Base-by-base conservation (phyloP, 2,329 filamentous ascomycete genomes). In the Fusarium poae region DNA sequence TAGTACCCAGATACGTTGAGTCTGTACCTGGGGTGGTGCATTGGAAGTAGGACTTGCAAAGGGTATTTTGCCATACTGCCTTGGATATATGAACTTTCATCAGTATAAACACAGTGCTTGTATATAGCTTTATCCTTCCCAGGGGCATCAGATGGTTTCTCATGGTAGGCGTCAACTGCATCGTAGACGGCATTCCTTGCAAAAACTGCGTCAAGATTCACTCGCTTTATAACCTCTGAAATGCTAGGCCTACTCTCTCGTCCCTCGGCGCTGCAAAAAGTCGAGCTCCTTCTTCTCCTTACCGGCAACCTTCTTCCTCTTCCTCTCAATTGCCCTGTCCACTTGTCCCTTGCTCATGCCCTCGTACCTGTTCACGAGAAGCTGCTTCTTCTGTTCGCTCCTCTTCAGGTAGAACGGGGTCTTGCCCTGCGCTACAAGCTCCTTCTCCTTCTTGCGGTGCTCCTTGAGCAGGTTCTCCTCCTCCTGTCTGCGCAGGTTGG, bases 341-440 rank as follows among this genome's bases (percentile, higher is more conserved):
- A 94, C 87, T 80, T 97, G 90, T 78, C 90, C 91, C 77, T 91
- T 91, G 80, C 92, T 96, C 91, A 98, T 91, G 62, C 88, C 87
- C 73, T 90, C 87, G 80, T 92, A 97, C 77, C 91, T 89, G 74
- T 96, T 90, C 76, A 92, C 84, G 66, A 97, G 82, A 57, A 94
- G 84, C 79, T 91, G 84, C 84, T 95, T 93, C 89, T 96, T 97
- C 84, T 96, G 88, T 81, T 97, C 95, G 76, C 90, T 89, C 82
- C 90, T 91, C 88, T 99, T 99, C 74, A 98, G 83, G 80, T 93
- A 98, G 82, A 94, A 99, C 0, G 96, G 95, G 77, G 87, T 89
- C 88, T 97, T 97, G 65, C 96, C 96, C 82, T 97, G 88, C 74
- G 89, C 89, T 52, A 98, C 89, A 64, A 92, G 82, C 78, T 94